Conservation (phyloP, 108 stramenopile species). For the Bacterosira constricta region DNA sequence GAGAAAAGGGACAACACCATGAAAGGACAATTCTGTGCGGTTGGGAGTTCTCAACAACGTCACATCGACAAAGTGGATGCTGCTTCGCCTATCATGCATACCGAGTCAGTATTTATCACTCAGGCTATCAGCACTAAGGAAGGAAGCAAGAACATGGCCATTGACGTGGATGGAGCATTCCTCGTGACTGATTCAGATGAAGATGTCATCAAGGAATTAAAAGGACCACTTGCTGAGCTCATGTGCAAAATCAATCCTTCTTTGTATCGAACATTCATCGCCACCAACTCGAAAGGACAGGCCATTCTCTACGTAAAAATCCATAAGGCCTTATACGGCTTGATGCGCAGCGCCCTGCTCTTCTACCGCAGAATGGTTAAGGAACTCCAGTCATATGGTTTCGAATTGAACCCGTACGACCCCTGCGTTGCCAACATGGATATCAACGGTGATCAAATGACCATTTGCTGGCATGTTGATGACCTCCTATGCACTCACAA, state of each 20-base stretch:
- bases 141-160: no score
- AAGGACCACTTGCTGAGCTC: no score
- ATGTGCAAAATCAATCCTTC: no score
- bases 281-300: no score
- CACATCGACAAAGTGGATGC: not conserved
- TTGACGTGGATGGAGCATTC: not conserved
- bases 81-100: not conserved
- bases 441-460: conserved; percentile 39
- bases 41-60: not conserved
- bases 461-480: conserved; percentile 57
- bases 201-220: no score
- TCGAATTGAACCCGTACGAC: conserved; percentile 53
- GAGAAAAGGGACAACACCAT: not conserved
- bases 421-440: conserved; percentile 49
- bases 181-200: not conserved
- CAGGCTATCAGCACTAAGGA: not conserved
- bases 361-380: conserved; percentile 16
- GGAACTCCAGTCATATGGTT: conserved; percentile 26
- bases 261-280: no score
- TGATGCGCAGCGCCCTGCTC: no score
- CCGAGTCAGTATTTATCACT: not conserved
- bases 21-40: not conserved
- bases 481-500: no score
- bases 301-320: no score
- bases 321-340: no score